Base-by-base conservation (phyloP, 768 basidiomycete species). In the Phlebiopsis gigantea region DNA sequence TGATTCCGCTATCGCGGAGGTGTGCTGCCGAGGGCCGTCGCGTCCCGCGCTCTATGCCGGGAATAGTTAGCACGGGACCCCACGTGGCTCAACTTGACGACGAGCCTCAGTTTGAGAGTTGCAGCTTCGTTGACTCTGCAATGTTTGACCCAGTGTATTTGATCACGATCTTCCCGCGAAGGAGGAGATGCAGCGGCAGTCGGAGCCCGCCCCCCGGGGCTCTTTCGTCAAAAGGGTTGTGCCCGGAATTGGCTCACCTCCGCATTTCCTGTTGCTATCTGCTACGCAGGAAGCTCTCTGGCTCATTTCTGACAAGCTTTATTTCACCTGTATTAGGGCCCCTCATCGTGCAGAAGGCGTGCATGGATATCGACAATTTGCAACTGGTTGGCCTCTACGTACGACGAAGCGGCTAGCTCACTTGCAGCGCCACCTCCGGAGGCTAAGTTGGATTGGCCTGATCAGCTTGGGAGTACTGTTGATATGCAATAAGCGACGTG, bases 401-500 rank as follows among this genome's bases (percentile, higher is more conserved):
- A 39, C 50, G 26, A 15, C 31, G 31, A 41, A 19, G 30, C 50
- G 50, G 50, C 24, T 51, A 51, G 39, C 31, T 14, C 30, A 5
- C 19, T 12, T 39, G 51, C 31, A 19, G 46, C 50, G 54, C 53
- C 55, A 47, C 55, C 31, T n/a, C n/a, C 54, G 58, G 58, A 52
- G 46, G 48, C 50, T 59, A 56, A 42, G n/a, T 24, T 28, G 39
- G 43, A 30, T 34, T 51, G 44, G 54, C 58, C 54, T 51, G 19
- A 56, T 59, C 55, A 47, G 30, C 51, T 50, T 42, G 29, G 19
- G n/a, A 54, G 51, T 52, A 19, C 55, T 39, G 58, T 48, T 48
- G 47, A 48, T 48, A 59, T 29, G 31, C 25, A 39, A 41, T 56
- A 59, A 59, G 58, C 58, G 58, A 47, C 24, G 46, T 46, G 58